Conservation (phyloP, 352 stramenopile genomes). For the Halophytophthora batemanensis region DNA sequence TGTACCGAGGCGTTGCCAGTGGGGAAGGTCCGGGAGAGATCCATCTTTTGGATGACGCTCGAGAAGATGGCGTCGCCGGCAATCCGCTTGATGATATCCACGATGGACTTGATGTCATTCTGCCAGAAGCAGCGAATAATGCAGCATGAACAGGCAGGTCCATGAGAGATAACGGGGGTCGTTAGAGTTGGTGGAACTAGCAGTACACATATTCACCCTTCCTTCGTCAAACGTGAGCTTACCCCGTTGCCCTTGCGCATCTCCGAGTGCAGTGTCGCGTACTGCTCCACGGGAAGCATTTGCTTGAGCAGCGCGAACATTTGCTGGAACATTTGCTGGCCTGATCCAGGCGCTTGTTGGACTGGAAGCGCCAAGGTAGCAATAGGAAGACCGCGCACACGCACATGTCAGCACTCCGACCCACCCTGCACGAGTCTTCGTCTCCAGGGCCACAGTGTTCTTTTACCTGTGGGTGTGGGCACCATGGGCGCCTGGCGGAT, state of each 20-base stretch:
- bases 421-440: not conserved
- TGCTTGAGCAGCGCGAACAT: slow-evolving; percentile 84
- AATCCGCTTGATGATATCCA: slow-evolving; percentile 87
- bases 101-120: slow-evolving; percentile 87
- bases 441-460: not conserved
- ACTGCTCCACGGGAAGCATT: slow-evolving; percentile 82
- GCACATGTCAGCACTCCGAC: no score
- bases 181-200: no score
- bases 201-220: not conserved
- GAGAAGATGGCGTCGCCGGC: slow-evolving; percentile 78
- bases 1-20: slow-evolving; percentile 19
- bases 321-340: slow-evolving; percentile 85
- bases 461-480: slow-evolving; percentile 2
- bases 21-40: slow-evolving; percentile 64
- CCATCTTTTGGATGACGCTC: slow-evolving; percentile 81
- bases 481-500: slow-evolving; percentile 15
- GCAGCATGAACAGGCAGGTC: no score
- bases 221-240: slow-evolving; percentile 4
- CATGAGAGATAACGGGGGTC: no score
- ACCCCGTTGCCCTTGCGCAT: slow-evolving; percentile 78
- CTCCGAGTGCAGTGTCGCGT: slow-evolving; percentile 75
- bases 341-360: slow-evolving; percentile 53
- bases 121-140: slow-evolving; percentile 20
- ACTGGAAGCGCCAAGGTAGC: slow-evolving; percentile 11
- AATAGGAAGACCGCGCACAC: no score